A percentile compares a stretch with the other conserved stretches of the same genome.
Conservation (phyloP, 345 rosid genomes). For the Eucalyptus marginata region DNA sequence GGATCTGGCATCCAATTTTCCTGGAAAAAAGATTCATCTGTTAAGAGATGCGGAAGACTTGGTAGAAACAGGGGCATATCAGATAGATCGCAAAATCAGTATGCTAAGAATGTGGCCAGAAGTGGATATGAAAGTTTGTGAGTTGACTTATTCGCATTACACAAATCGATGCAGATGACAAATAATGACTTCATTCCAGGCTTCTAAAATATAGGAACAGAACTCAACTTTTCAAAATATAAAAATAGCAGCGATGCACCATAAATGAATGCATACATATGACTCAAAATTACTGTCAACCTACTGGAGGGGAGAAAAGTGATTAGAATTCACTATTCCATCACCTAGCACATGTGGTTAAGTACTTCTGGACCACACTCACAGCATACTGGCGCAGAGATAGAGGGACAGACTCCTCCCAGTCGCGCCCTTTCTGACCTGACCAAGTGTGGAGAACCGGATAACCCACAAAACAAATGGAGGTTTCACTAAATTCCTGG, state of each 20-base stretch:
- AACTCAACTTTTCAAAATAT: neutral
- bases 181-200: neutral
- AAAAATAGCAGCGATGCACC: neutral
- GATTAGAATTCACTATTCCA: neutral
- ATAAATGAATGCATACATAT: neutral
- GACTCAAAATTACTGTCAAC: neutral
- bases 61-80: neutral
- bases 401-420: neutral
- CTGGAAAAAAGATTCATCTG: slow-evolving; percentile 3
- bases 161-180: neutral
- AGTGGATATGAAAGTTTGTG: neutral
- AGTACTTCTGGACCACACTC: neutral
- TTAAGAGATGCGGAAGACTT: neutral
- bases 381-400: neutral
- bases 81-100: neutral
- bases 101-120: neutral
- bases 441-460: neutral
- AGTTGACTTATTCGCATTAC: neutral
- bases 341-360: neutral
- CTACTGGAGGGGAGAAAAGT: neutral
- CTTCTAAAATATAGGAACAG: neutral
- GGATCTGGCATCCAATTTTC: slow-evolving; percentile 19
- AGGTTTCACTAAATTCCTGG: neutral
- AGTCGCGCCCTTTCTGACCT: neutral
- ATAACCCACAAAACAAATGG: neutral